These are phyloP conservation scores for Passalora sequoiae DNA, from an alignment of 2,329 filamentous ascomycete genomes.

Conservation along the genomic window DNA sequence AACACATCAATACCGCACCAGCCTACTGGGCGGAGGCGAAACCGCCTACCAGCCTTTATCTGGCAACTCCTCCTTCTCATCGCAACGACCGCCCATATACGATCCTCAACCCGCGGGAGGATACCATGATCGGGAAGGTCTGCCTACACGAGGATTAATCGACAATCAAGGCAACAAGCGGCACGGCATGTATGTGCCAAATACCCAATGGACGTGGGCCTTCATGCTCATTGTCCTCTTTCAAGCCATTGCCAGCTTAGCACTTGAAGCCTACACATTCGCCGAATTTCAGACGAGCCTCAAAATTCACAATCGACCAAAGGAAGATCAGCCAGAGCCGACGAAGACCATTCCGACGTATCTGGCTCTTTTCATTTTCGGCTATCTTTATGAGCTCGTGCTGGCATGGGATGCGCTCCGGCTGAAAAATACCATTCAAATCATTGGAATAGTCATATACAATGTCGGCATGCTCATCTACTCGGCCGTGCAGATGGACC, in stretches of 20 bases:
- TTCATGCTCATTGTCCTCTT: constrained; percentile 70
- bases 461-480: constrained; percentile 91
- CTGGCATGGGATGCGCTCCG: constrained; percentile 90
- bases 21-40: constrained; percentile 47
- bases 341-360: constrained; percentile 77
- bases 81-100: constrained; percentile 23
- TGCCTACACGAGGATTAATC: constrained; percentile 35
- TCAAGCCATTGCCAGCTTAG: constrained; percentile 76
- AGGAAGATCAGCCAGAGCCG: constrained; percentile 10
- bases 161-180: constrained; percentile 30
- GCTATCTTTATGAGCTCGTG: constrained; percentile 84
- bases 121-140: constrained; percentile 50
- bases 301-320: constrained; percentile 12
- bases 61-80: constrained; percentile 32
- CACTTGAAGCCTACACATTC: constrained; percentile 87
- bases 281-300: constrained; percentile 69
- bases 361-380: constrained; percentile 93
- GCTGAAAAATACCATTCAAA: constrained; percentile 95
- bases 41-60: constrained; percentile 44
- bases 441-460: constrained; percentile 90
- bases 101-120: constrained; percentile 34
- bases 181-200: constrained; percentile 67
- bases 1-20: constrained; percentile 53
- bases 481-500: constrained; percentile 84
- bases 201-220: constrained; percentile 79